phyloP scores from a whole-genome alignment of 352 stramenopile genomes.

The Aphanomyces invadans region DNA sequence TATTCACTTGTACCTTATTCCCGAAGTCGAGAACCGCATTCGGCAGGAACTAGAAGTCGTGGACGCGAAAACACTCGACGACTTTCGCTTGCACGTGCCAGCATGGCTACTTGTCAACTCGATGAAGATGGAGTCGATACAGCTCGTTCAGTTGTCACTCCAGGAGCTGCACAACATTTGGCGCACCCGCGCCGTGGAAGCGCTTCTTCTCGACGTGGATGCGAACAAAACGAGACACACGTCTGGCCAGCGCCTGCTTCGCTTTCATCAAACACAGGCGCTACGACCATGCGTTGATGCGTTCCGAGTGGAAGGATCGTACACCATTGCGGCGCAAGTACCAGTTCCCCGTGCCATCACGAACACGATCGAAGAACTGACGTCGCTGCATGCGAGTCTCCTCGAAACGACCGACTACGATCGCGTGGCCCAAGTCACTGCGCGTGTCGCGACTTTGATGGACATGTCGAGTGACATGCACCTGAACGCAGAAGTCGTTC shows the following conservation, averaged over 20 bases:
- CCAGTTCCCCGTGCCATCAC: slow-evolving; percentile 62
- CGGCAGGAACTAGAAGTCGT: slow-evolving; percentile 50
- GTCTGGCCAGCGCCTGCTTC: slow-evolving; percentile 41
- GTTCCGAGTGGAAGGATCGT: slow-evolving; percentile 79
- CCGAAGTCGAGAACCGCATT: slow-evolving; percentile 87
- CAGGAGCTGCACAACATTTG: slow-evolving; percentile 98
- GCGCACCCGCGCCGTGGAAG: slow-evolving; percentile 90
- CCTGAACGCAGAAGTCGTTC: slow-evolving; percentile 76
- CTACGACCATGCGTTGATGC: slow-evolving; percentile 59
- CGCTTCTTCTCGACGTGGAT: slow-evolving; percentile 77
- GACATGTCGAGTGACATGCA: slow-evolving; percentile 41
- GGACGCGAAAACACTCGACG: slow-evolving; percentile 29
- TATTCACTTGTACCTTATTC: slow-evolving; percentile 89
- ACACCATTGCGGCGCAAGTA: slow-evolving; percentile 50
- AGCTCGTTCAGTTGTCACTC: slow-evolving; percentile 96
- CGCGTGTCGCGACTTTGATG: slow-evolving; percentile 47
- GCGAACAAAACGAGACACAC: slow-evolving; percentile 31
- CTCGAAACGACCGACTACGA: slow-evolving; percentile 48
- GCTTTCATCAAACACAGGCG: slow-evolving; percentile 49
- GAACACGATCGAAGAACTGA: slow-evolving; percentile 55
- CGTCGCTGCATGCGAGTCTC: slow-evolving; percentile 51
- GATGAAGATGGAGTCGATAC: slow-evolving; percentile 99
- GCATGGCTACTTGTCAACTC: slow-evolving; percentile 98
- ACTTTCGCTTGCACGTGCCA: slow-evolving; percentile 69
- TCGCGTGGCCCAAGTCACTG: slow-evolving; percentile 50